Percentiles rank a stretch among this genome's conserved stretches.
phyloP scores from a whole-genome alignment of 768 basidiomycete species.

The Trametes gibbosa region DNA sequence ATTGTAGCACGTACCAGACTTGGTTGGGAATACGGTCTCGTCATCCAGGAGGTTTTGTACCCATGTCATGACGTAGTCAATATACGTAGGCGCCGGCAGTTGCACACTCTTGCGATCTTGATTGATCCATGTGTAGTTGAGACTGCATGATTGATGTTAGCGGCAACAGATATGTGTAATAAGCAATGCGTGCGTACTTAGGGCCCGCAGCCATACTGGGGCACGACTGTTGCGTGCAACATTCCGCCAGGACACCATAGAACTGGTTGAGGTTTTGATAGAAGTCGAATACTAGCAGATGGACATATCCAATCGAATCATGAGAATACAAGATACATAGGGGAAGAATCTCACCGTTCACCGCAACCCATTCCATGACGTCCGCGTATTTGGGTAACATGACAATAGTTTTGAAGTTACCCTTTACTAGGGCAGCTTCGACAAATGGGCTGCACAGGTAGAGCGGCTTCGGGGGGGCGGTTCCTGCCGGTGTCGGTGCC shows the following conservation, averaged over 20 bases:
- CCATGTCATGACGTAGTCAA: slow-evolving; percentile 98
- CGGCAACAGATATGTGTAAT: neutral
- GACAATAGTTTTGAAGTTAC: slow-evolving; percentile 98
- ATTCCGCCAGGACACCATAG: slow-evolving; percentile 91
- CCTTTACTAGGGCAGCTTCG: slow-evolving; percentile 93
- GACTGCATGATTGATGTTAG: slow-evolving; percentile 38
- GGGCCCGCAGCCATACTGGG: slow-evolving; percentile 90
- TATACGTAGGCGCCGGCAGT: slow-evolving; percentile 91
- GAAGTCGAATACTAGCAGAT: slow-evolving; percentile 83
- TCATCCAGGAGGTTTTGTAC: slow-evolving; percentile 93
- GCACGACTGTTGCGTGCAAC: slow-evolving; percentile 87
- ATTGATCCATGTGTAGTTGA: slow-evolving; percentile 95
- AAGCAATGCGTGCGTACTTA: slow-evolving; percentile 50
- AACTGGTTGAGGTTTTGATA: slow-evolving; percentile 97
- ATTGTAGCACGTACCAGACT: slow-evolving; percentile 62
- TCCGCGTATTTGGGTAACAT: slow-evolving; percentile 94
- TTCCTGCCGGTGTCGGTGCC: slow-evolving; percentile 43
- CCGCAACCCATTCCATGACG: slow-evolving; percentile 96
- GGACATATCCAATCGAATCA: too few species aligned
- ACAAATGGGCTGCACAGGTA: slow-evolving; percentile 95
- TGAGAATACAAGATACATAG: neutral
- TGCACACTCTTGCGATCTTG: slow-evolving; percentile 85
- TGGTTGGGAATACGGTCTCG: slow-evolving; percentile 92
- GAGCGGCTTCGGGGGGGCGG: slow-evolving; percentile 56
- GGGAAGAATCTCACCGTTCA: slow-evolving; percentile 65